Conservation (phyloP, 164 flowering plant genomes). For the Santalum album region DNA sequence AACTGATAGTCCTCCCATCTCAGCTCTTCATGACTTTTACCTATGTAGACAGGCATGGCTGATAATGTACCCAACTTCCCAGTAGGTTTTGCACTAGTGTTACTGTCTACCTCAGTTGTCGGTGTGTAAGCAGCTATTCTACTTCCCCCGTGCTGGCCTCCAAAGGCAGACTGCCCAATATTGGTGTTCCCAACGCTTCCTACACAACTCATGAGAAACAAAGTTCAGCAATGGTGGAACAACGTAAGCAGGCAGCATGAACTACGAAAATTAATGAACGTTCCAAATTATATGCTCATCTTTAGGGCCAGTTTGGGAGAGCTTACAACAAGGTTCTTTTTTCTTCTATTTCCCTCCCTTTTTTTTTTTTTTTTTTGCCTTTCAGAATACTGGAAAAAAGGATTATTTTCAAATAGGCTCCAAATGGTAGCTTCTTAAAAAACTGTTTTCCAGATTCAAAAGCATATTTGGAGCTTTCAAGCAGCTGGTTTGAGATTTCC, state of each 20-base stretch:
- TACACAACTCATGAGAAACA: conserved; percentile 19
- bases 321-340: no score
- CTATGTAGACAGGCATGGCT: conserved; percentile 91
- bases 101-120: conserved; percentile 60
- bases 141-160: conserved; percentile 75
- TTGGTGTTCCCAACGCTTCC: conserved; percentile 64
- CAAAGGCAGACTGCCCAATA: conserved; percentile 62
- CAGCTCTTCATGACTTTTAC: conserved; percentile 93
- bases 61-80: conserved; percentile 92
- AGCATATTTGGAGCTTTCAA: no score
- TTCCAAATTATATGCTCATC: no score
- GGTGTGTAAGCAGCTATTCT: conserved; percentile 59
- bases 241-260: neutral
- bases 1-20: conserved; percentile 96
- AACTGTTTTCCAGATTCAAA: no score
- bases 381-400: no score
- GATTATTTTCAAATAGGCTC: no score
- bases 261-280: no score
- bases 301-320: no score
- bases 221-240: neutral
- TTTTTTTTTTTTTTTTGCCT: no score
- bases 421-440: no score
- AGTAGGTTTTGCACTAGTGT: conserved; percentile 42
- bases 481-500: no score
- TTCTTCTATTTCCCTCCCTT: no score